These are phyloP conservation scores for Heliamphora pulchella DNA, from an alignment of 179 eudicot species.

Conservation along the genomic window DNA sequence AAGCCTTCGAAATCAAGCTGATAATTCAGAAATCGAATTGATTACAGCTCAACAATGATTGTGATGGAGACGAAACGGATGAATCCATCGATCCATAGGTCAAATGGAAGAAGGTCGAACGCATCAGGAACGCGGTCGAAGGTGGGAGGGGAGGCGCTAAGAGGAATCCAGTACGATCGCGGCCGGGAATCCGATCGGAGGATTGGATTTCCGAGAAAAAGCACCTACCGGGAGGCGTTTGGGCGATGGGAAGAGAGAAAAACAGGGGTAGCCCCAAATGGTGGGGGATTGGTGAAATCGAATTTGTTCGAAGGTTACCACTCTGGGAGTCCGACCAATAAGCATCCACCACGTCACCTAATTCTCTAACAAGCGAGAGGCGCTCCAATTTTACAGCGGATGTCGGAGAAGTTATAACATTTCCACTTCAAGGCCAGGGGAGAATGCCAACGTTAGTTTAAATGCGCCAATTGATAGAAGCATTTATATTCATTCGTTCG, in stretches of 20 bases:
- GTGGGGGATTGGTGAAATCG: not conserved
- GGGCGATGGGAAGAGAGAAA: not conserved
- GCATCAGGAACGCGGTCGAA: not conserved
- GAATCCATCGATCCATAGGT: not conserved
- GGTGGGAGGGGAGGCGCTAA: not conserved
- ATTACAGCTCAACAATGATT: not conserved
- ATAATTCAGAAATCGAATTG: not conserved
- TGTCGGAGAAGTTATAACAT: too few species aligned
- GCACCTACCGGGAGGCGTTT: not conserved
- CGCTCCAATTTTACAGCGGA: slow-evolving; percentile 1
- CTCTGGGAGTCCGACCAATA: not conserved
- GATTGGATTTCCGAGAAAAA: slow-evolving; percentile 14
- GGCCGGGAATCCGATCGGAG: slow-evolving; percentile 13
- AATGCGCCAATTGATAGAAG: too few species aligned
- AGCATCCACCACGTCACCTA: not conserved
- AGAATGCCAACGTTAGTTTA: too few species aligned
- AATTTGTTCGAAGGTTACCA: not conserved
- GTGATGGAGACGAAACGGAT: not conserved
- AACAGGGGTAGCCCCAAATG: not conserved
- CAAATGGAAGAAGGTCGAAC: not conserved
- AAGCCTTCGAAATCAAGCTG: not conserved
- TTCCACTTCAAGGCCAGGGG: too few species aligned
- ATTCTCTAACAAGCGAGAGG: not conserved
- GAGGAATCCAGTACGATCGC: not conserved
- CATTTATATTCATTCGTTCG: too few species aligned